Percentiles rank a stretch among this genome's conserved stretches.
phyloP scores from a whole-genome alignment of 1,284 basidiomycete species.

The Cryptococcus deneoformans region DNA sequence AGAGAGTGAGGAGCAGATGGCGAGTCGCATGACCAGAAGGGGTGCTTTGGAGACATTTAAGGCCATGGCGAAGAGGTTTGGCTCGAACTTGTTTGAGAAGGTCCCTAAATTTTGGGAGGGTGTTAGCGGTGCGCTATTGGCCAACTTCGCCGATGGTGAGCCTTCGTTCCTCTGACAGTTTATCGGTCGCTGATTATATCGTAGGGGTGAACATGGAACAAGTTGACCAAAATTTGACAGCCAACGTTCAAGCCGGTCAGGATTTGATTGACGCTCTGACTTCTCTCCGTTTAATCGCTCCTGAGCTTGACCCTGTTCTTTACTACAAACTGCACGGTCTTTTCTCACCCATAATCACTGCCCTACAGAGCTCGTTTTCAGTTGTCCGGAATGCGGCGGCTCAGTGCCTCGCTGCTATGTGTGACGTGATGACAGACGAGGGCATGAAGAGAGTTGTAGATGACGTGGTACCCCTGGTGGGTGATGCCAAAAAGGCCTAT shows the following conservation, averaged over 20 bases:
- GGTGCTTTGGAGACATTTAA: constrained; percentile 84
- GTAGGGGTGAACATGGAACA: constrained; percentile 11
- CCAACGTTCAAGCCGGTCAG: constrained; percentile 60
- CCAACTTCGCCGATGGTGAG: constrained; percentile 64
- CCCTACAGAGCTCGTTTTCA: constrained; percentile 77
- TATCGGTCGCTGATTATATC: background rate
- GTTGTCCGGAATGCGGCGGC: constrained; percentile 88
- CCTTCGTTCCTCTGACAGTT: background rate
- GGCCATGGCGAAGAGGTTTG: constrained; percentile 75
- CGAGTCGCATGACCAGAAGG: constrained; percentile 57
- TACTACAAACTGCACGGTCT: constrained; percentile 67
- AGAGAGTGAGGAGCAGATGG: constrained; percentile 54
- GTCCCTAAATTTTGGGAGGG: constrained; percentile 94
- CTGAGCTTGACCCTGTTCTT: constrained; percentile 69
- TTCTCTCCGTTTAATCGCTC: constrained; percentile 77
- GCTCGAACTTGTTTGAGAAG: constrained; percentile 64
- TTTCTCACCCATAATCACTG: constrained; percentile 67
- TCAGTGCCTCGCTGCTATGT: constrained; percentile 81
- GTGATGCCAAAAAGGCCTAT: constrained; percentile 70
- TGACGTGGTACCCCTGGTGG: constrained; percentile 76
- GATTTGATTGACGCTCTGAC: constrained; percentile 92
- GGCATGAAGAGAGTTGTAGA: constrained; percentile 89
- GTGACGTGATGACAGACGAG: constrained; percentile 76
- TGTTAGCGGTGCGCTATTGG: constrained; percentile 73
- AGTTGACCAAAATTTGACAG: constrained; percentile 16